Percentiles rank a stretch among this genome's conserved stretches.
These are phyloP conservation scores for Penicillium sp. DNA, from an alignment of 2,329 filamentous ascomycete species.

Conservation along the genomic window DNA sequence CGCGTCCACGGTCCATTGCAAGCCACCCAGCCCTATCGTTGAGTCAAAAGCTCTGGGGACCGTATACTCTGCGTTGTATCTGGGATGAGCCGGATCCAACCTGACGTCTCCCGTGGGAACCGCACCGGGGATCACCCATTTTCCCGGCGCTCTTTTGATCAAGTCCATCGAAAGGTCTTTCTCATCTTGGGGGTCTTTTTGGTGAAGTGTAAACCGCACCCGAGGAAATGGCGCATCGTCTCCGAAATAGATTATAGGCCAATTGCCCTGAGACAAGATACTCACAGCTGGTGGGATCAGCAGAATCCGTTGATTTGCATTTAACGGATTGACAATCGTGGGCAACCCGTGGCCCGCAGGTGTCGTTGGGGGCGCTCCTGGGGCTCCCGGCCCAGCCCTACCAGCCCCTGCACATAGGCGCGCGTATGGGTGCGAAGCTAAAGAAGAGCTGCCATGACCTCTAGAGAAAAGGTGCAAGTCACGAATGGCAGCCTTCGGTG, in stretches of 20 bases:
- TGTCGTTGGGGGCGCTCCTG: neutral
- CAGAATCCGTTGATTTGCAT: neutral
- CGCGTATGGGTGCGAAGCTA: neutral
- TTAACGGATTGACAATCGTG: neutral
- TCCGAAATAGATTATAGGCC: constrained; percentile 12
- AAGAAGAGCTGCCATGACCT: neutral
- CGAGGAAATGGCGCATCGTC: constrained; percentile 11
- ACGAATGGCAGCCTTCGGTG: neutral
- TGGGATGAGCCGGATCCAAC: neutral
- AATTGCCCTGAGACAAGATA: neutral
- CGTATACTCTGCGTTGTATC: neutral
- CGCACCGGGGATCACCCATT: neutral
- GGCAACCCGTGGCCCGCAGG: neutral
- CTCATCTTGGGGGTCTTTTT: neutral
- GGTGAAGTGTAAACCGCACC: constrained; percentile 8
- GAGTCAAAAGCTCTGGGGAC: neutral
- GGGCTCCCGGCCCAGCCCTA: neutral
- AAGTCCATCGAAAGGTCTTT: neutral
- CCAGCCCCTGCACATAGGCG: neutral
- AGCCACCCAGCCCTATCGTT: neutral
- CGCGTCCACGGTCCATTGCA: neutral
- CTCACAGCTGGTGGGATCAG: neutral
- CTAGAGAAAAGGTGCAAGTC: neutral
- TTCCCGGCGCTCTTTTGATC: neutral
- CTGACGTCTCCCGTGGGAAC: neutral